These are phyloP conservation scores for Ophiostoma angusticollis DNA, from an alignment of 2,329 filamentous ascomycete genomes.

Conservation along the genomic window DNA sequence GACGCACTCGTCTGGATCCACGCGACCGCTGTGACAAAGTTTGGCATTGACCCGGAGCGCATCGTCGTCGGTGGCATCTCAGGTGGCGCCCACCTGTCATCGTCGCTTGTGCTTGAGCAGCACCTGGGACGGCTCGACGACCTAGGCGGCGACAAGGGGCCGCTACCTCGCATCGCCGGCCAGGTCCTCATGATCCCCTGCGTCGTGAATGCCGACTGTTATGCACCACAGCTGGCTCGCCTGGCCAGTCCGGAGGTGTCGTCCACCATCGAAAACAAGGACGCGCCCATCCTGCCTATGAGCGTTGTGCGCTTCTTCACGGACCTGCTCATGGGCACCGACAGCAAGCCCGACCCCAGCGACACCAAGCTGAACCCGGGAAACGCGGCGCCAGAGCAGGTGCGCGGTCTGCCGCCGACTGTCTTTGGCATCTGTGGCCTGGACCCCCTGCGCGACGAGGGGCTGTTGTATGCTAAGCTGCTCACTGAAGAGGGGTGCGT, in stretches of 20 bases:
- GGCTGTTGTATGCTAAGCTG: slow-evolving; percentile 8
- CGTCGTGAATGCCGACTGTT: slow-evolving; percentile 1
- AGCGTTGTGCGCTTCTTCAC: slow-evolving; percentile 16
- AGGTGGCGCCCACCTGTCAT: slow-evolving; percentile 23
- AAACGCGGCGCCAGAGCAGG: not conserved
- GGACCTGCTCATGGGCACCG: not conserved
- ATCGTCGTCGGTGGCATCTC: slow-evolving; percentile 33
- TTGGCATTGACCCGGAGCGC: slow-evolving; percentile 20
- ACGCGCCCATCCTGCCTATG: slow-evolving; percentile 35
- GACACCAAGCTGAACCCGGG: not conserved
- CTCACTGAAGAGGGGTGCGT: too few relatives aligned
- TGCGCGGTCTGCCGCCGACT: not conserved
- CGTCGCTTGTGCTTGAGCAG: slow-evolving; percentile 21
- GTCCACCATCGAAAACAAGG: slow-evolving; percentile 20
- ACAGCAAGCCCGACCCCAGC: too few relatives aligned
- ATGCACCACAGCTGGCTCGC: slow-evolving; percentile 16
- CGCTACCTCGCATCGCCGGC: not conserved
- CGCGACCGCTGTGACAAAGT: slow-evolving; percentile 15
- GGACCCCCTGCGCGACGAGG: slow-evolving; percentile 11
- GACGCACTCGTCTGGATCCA: slow-evolving; percentile 38
- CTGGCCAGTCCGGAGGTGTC: slow-evolving; percentile 29
- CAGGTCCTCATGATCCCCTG: not conserved
- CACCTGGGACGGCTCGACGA: slow-evolving; percentile 15
- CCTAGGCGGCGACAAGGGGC: too few relatives aligned
- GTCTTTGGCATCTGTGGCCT: slow-evolving; percentile 7